A percentile compares a stretch with the other conserved stretches of the same genome.
These are phyloP conservation scores for Pythium vanterpoolii DNA, from an alignment of 352 stramenopile genomes.

Conservation along the genomic window DNA sequence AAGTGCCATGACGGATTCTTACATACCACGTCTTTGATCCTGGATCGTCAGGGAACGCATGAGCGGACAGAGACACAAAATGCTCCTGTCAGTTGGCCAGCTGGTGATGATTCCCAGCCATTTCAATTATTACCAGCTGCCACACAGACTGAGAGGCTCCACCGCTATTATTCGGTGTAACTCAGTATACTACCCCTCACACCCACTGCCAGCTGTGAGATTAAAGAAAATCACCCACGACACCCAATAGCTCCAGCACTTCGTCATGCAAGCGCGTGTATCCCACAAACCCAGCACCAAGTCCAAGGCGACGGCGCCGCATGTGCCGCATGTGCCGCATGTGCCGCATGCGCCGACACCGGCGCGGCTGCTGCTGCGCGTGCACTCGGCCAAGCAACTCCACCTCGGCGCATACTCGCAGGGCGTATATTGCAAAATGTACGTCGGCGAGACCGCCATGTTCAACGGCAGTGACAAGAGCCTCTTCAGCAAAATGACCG, in stretches of 20 bases:
- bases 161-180: no score
- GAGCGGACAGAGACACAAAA: no score
- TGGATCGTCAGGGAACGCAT: no score
- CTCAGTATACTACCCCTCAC: not conserved
- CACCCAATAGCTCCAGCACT: not conserved
- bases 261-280: not conserved
- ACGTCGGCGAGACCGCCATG: slow-evolving; percentile 47
- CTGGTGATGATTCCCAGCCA: not conserved
- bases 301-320: not conserved
- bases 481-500: slow-evolving; percentile 26
- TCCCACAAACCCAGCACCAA: not conserved
- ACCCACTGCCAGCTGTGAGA: not conserved
- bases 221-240: not conserved
- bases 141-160: not conserved
- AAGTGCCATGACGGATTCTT: no score
- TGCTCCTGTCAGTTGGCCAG: not conserved
- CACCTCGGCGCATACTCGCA: slow-evolving; percentile 41
- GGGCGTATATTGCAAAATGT: slow-evolving; percentile 70
- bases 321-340: not conserved
- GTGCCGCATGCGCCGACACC: slow-evolving; percentile 8
- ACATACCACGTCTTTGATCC: no score
- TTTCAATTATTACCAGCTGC: slow-evolving; percentile 6
- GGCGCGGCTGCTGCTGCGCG: slow-evolving; percentile 39
- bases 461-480: slow-evolving; percentile 41
- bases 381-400: slow-evolving; percentile 51